Evolutionary conservation across 164 flowering plant species (phyloP).

Genomic region (Kingdonia uniflora): DNA sequence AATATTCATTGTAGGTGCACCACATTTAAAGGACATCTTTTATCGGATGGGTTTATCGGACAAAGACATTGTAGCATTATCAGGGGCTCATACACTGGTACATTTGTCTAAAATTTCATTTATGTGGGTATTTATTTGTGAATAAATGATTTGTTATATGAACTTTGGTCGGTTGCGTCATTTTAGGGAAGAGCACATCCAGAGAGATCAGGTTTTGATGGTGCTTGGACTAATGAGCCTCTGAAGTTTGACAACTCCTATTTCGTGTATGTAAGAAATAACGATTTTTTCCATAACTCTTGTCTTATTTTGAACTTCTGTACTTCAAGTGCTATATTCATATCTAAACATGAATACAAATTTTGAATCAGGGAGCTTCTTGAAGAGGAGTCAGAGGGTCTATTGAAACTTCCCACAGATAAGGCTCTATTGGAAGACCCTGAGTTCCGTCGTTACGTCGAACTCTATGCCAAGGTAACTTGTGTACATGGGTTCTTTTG

Average conservation of each 20-base stretch:
- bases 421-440: conserved; percentile 60
- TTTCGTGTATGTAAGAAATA: conserved; percentile 46
- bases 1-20: conserved; percentile 36
- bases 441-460: conserved; percentile 43
- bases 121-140: not conserved
- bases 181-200: conserved; percentile 74
- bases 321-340: not conserved
- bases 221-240: conserved; percentile 89
- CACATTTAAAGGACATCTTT: conserved; percentile 68
- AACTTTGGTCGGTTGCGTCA: conserved; percentile 6
- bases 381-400: conserved; percentile 40
- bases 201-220: conserved; percentile 86
- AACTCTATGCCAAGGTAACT: conserved; percentile 68
- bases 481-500: not conserved
- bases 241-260: conserved; percentile 84
- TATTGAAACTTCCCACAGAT: conserved; percentile 70
- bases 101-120: not conserved
- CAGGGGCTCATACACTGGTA: conserved; percentile 92
- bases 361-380: conserved; percentile 56
- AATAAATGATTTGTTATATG: not conserved
- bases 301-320: not conserved
- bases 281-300: not conserved
- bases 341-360: not conserved
- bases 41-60: conserved; percentile 86
- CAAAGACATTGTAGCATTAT: conserved; percentile 88